Percentiles rank a stretch among this genome's conserved stretches.
Evolutionary conservation across 2,329 filamentous ascomycete species (phyloP).

Genomic region (Sporothrix sp.): DNA sequence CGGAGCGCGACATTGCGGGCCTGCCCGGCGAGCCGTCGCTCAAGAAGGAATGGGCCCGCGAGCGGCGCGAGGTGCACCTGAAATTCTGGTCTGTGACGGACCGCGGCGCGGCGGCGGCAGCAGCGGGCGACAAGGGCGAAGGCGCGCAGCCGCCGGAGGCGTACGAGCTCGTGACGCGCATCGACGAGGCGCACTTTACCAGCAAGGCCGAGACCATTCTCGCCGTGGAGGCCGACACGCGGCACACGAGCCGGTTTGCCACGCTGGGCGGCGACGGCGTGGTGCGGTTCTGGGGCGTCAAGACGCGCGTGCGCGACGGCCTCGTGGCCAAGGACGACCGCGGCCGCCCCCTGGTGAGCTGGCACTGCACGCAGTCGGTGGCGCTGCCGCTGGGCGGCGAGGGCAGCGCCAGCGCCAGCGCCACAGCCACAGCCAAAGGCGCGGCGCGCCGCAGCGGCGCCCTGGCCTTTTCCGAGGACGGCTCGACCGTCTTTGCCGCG

Average conservation of each 20-base stretch:
- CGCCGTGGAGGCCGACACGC: slow-evolving; percentile 58
- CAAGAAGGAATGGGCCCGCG: slow-evolving; percentile 35
- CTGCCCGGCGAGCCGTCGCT: slow-evolving; percentile 35
- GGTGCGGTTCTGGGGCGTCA: slow-evolving; percentile 74
- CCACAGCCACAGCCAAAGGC: slow-evolving; percentile 24
- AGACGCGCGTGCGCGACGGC: slow-evolving; percentile 57
- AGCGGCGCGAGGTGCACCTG: slow-evolving; percentile 63
- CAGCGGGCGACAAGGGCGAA: neutral
- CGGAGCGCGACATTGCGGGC: slow-evolving; percentile 55
- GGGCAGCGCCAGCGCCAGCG: neutral
- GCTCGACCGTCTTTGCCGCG: slow-evolving; percentile 68
- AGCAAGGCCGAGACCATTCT: slow-evolving; percentile 51
- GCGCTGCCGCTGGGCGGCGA: slow-evolving; percentile 26
- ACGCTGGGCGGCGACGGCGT: slow-evolving; percentile 74
- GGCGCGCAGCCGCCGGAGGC: neutral
- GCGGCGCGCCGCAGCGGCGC: slow-evolving; percentile 46
- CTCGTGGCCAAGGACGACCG: slow-evolving; percentile 48
- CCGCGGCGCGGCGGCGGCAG: slow-evolving; percentile 30
- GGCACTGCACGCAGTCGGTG: slow-evolving; percentile 58
- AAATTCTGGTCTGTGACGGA: slow-evolving; percentile 70
- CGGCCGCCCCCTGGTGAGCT: slow-evolving; percentile 56
- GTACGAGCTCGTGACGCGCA: slow-evolving; percentile 71
- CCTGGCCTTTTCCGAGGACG: slow-evolving; percentile 73
- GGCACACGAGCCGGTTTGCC: slow-evolving; percentile 61
- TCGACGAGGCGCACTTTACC: slow-evolving; percentile 71